Evolutionary conservation across 192 early-diverging fungal genomes (phyloP).

Genomic region (Paraglomus brasilianum): DNA sequence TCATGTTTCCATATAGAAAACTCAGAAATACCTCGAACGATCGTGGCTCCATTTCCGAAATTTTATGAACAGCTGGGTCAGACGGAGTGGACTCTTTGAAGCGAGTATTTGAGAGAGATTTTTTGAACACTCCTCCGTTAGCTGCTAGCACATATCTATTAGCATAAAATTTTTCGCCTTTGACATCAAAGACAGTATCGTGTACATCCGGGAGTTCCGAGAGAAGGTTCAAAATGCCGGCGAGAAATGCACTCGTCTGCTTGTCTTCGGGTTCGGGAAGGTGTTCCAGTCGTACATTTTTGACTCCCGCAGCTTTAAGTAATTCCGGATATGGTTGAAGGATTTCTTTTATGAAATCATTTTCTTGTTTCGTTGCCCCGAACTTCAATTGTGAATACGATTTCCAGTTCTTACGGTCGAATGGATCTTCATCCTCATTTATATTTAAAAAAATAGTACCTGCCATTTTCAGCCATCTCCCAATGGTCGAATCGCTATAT

Average conservation of each 20-base stretch:
- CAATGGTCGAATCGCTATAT: background rate
- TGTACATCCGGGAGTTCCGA: background rate
- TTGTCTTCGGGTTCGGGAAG: background rate
- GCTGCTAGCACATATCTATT: conserved; percentile 11
- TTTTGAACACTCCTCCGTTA: background rate
- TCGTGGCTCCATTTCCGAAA: background rate
- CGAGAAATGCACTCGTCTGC: background rate
- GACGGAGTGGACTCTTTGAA: background rate
- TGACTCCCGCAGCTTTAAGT: background rate
- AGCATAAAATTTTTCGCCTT: background rate
- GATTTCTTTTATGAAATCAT: conserved; percentile 2
- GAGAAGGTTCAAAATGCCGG: background rate
- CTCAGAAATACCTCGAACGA: conserved; percentile 3
- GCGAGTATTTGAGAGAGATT: background rate
- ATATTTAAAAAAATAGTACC: conserved; percentile 14
- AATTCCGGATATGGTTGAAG: background rate
- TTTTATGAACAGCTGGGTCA: background rate
- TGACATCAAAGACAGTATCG: conserved; percentile 5
- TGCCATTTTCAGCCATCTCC: background rate
- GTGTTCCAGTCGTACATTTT: background rate
- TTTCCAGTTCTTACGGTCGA: conserved; percentile 2
- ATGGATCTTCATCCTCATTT: conserved; percentile 3
- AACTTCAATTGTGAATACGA: conserved; percentile 2
- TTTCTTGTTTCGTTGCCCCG: background rate
- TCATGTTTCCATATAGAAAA: conserved; percentile 8